A percentile compares a stretch with the other conserved stretches of the same genome.
Evolutionary conservation across 1,284 basidiomycete species (phyloP).

Genomic region (Grifola frondosa): DNA sequence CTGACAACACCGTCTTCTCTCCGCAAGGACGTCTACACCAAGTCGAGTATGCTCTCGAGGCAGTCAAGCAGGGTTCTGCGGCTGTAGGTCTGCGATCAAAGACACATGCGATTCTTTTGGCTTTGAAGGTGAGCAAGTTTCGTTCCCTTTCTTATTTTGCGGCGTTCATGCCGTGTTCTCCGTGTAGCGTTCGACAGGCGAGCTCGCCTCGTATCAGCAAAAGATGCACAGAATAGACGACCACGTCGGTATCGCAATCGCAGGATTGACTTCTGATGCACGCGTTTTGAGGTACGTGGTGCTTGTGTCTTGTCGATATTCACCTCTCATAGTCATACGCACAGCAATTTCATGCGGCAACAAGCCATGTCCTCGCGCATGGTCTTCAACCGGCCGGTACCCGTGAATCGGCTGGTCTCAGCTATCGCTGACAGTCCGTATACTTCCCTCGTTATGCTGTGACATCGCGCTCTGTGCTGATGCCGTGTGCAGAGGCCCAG

Average conservation of each 20-base stretch:
- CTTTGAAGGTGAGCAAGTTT: conserved; percentile 30
- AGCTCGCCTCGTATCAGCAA: conserved; percentile 98
- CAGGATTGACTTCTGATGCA: conserved; percentile 96
- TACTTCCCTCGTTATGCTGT: conserved; percentile 32
- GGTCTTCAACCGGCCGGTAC: conserved; percentile 93
- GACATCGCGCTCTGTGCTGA: no score
- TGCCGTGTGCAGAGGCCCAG: conserved; percentile 88
- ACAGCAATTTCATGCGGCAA: conserved; percentile 98
- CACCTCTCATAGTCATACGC: background rate
- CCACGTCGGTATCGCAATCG: conserved; percentile 98
- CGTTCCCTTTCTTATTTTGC: background rate
- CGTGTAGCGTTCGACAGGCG: conserved; percentile 93
- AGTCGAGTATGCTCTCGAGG: conserved; percentile 99
- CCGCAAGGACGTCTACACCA: conserved; percentile 90
- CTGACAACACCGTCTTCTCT: conserved; percentile 95
- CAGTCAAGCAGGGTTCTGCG: conserved; percentile 99
- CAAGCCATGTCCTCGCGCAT: conserved; percentile 96
- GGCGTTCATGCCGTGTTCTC: background rate
- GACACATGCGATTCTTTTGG: conserved; percentile 92
- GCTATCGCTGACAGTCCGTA: conserved; percentile 97
- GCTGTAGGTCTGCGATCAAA: conserved; percentile 95
- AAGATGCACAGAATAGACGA: conserved; percentile 99
- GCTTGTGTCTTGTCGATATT: background rate
- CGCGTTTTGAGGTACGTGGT: conserved; percentile 87
- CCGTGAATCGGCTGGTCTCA: conserved; percentile 90